Evolutionary conservation across 306 rosid species (phyloP).

Genomic region (Betula pendula): DNA sequence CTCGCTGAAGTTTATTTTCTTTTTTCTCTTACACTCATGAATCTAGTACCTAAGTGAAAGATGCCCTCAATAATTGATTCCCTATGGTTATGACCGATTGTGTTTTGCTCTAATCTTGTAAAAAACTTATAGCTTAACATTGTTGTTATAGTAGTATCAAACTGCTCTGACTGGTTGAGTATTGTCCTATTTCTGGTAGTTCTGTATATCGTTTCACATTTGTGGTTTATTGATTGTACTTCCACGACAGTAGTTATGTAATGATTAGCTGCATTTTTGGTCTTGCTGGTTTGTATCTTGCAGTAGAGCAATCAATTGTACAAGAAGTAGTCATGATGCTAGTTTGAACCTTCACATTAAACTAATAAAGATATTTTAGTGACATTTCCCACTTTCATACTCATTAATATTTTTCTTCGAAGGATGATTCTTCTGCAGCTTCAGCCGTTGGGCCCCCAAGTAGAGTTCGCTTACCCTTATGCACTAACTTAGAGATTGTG

Average conservation of each 20-base stretch:
- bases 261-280: background rate
- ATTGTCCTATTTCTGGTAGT: background rate
- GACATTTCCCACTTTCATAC: background rate
- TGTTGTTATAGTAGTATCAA: background rate
- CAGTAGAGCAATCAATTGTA: background rate
- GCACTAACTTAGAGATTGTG: constrained; percentile 11
- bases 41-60: background rate
- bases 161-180: background rate
- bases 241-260: background rate
- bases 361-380: background rate
- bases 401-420: background rate
- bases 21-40: background rate
- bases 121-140: background rate
- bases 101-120: background rate
- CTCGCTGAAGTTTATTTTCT: background rate
- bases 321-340: background rate
- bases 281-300: background rate
- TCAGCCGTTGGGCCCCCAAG: constrained; percentile 4
- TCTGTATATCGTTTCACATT: background rate
- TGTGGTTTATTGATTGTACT: background rate
- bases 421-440: background rate
- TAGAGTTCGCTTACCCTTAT: background rate
- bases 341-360: background rate
- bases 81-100: background rate
- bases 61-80: background rate